A percentile compares a stretch with the other conserved stretches of the same genome.
phyloP scores from a whole-genome alignment of 2,329 filamentous ascomycete genomes.

The Stagonosporopsis cucurbitacearum region DNA sequence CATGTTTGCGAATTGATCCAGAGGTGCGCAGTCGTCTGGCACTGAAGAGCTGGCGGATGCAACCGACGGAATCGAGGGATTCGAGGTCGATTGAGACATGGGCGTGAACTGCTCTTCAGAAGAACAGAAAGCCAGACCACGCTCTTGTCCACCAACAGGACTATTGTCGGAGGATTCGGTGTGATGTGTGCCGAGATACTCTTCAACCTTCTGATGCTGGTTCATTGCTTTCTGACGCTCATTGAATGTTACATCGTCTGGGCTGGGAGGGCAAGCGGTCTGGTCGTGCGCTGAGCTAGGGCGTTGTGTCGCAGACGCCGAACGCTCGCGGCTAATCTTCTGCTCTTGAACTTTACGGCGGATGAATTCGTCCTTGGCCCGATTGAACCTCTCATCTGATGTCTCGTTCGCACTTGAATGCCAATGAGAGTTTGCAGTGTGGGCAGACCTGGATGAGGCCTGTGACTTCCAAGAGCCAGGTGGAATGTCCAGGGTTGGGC shows the following conservation, averaged over 20 bases:
- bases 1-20: slow-evolving; percentile 29
- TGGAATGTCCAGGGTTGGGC: slow-evolving; percentile 28
- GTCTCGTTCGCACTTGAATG: slow-evolving; percentile 28
- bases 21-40: slow-evolving; percentile 41
- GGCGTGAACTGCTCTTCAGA: slow-evolving; percentile 57
- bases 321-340: slow-evolving; percentile 35
- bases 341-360: slow-evolving; percentile 45
- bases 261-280: slow-evolving; percentile 55
- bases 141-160: slow-evolving; percentile 42
- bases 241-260: slow-evolving; percentile 51
- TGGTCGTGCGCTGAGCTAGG: slow-evolving; percentile 40
- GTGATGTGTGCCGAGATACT: slow-evolving; percentile 37
- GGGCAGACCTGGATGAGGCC: slow-evolving; percentile 13
- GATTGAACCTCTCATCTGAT: slow-evolving; percentile 43
- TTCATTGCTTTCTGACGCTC: slow-evolving; percentile 36
- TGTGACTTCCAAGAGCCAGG: slow-evolving; percentile 15
- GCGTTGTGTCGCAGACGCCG: slow-evolving; percentile 30
- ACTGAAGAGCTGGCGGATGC: slow-evolving; percentile 57
- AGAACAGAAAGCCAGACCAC: slow-evolving; percentile 52
- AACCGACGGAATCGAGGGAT: slow-evolving; percentile 59
- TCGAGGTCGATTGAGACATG: slow-evolving; percentile 58
- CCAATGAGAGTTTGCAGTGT: slow-evolving; percentile 18
- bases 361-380: slow-evolving; percentile 49
- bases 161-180: slow-evolving; percentile 50
- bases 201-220: slow-evolving; percentile 38